Conservation (phyloP, 768 basidiomycete genomes). For the Auricularia heimuer region DNA sequence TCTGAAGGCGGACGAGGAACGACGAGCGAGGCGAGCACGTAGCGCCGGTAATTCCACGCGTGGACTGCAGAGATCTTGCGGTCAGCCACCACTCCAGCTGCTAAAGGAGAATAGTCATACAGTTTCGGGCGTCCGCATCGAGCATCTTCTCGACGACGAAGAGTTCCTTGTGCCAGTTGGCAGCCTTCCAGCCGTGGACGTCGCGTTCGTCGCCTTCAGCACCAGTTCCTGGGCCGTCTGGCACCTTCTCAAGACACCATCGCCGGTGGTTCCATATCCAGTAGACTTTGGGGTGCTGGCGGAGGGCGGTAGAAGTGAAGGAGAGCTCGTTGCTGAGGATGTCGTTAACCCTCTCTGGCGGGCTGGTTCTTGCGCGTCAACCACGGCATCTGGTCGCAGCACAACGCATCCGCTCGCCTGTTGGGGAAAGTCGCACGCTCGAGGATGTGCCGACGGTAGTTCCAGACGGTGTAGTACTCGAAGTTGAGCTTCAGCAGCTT, state of each 20-base stretch:
- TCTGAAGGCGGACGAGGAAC: slow-evolving; percentile 40
- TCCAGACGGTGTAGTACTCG: slow-evolving; percentile 96
- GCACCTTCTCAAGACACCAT: slow-evolving; percentile 89
- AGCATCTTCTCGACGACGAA: slow-evolving; percentile 88
- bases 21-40: slow-evolving; percentile 66
- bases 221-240: slow-evolving; percentile 44
- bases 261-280: slow-evolving; percentile 98
- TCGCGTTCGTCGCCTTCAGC: slow-evolving; percentile 37
- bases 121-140: slow-evolving; percentile 84
- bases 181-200: slow-evolving; percentile 58
- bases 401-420: slow-evolving; percentile 35
- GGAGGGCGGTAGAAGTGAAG: slow-evolving; percentile 73
- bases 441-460: slow-evolving; percentile 78
- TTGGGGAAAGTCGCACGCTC: slow-evolving; percentile 57
- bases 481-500: slow-evolving; percentile 75
- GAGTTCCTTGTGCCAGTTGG: slow-evolving; percentile 79
- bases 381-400: slow-evolving; percentile 12
- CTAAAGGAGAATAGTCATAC: slow-evolving; percentile 35
- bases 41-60: slow-evolving; percentile 91
- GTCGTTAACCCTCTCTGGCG: slow-evolving; percentile 49
- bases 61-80: slow-evolving; percentile 46
- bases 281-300: slow-evolving; percentile 88
- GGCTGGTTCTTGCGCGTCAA: slow-evolving; percentile 28
- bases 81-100: neutral
- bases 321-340: slow-evolving; percentile 63